Evolutionary conservation across 345 rosid species (phyloP).

Genomic region (Lagerstroemia speciosa): DNA sequence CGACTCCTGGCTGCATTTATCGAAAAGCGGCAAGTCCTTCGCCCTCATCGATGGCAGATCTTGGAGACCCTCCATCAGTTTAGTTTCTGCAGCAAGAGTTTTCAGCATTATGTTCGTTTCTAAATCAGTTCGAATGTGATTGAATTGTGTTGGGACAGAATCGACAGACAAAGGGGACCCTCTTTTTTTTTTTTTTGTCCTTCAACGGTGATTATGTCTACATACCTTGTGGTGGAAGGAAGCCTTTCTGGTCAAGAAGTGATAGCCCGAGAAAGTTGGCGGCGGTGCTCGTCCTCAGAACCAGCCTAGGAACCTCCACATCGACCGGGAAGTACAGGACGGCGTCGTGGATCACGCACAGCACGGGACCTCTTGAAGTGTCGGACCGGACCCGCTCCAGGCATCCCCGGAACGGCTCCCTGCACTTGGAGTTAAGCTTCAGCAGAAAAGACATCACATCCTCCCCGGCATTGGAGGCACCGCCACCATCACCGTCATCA

Average conservation of each 20-base stretch:
- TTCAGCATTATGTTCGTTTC: no score
- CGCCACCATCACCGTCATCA: neutral
- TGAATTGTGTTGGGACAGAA: no score
- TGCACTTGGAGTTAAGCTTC: slow-evolving; percentile 4
- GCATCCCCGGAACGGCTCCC: slow-evolving; percentile 5
- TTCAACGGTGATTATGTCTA: no score
- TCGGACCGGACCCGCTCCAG: neutral
- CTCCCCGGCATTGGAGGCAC: neutral
- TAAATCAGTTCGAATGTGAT: no score
- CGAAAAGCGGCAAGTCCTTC: slow-evolving; percentile 16
- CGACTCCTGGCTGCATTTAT: neutral
- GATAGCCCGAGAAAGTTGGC: slow-evolving; percentile 7
- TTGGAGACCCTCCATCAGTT: neutral
- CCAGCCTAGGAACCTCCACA: slow-evolving; percentile 12
- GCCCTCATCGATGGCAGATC: slow-evolving; percentile 6
- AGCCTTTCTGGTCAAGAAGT: slow-evolving; percentile 4
- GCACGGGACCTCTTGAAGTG: neutral
- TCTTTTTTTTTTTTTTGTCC: no score
- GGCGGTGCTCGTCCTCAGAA: slow-evolving; percentile 8
- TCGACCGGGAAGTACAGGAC: slow-evolving; percentile 14
- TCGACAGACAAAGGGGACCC: no score
- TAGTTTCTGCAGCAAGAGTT: neutral
- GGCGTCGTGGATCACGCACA: slow-evolving; percentile 9
- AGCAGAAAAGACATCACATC: neutral
- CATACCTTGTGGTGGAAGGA: slow-evolving; percentile 11